Percentiles rank a stretch among this genome's conserved stretches.
phyloP scores from a whole-genome alignment of 2,329 filamentous ascomycete genomes.

The Drechslera avenae region DNA sequence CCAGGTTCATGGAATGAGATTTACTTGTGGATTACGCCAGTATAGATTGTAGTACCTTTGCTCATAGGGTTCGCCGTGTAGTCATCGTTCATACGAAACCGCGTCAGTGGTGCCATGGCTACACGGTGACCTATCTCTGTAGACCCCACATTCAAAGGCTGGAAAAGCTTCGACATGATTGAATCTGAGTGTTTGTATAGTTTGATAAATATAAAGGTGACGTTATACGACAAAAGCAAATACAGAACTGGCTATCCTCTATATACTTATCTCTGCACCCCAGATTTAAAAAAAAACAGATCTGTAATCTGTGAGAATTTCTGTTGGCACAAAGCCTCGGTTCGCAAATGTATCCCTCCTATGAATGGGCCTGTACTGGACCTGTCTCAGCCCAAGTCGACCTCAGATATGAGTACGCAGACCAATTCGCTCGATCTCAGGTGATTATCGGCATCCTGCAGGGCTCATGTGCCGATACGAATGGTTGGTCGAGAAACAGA shows the following conservation, averaged over 20 bases:
- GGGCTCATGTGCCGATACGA: neutral
- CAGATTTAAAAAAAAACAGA: too few relatives aligned
- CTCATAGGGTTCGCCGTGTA: slow-evolving; percentile 47
- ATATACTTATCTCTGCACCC: too few relatives aligned
- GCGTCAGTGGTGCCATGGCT: slow-evolving; percentile 44
- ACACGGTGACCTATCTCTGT: slow-evolving; percentile 38
- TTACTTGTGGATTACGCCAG: neutral
- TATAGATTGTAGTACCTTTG: slow-evolving; percentile 1
- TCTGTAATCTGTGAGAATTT: too few relatives aligned
- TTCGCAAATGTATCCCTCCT: neutral
- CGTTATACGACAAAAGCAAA: too few relatives aligned
- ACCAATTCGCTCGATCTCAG: slow-evolving; percentile 2
- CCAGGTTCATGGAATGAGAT: too few relatives aligned
- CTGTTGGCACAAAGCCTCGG: slow-evolving; percentile 1
- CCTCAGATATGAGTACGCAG: neutral
- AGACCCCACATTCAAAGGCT: slow-evolving; percentile 39
- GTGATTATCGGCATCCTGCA: neutral
- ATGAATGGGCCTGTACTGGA: neutral
- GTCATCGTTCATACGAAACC: slow-evolving; percentile 51
- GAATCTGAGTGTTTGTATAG: neutral
- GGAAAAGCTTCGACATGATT: slow-evolving; percentile 37
- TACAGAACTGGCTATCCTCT: too few relatives aligned
- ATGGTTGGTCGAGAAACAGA: too few relatives aligned
- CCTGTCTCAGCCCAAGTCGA: neutral
- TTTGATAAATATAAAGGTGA: neutral